A percentile compares a stretch with the other conserved stretches of the same genome.
phyloP scores from a whole-genome alignment of 805 yeast species.

The Nakazawaea laoshanensis region DNA sequence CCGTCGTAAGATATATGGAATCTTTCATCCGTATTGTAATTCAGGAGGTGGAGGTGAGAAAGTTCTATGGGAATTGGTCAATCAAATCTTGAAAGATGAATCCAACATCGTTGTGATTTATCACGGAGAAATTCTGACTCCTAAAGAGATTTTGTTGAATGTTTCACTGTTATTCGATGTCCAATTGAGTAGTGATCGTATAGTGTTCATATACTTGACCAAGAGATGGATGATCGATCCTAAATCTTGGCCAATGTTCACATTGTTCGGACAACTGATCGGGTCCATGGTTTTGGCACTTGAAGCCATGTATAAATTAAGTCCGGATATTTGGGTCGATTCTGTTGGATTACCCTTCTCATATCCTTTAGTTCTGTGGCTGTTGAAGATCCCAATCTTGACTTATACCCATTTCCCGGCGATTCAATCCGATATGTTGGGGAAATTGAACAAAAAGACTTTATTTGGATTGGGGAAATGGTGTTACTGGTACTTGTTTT shows the following conservation, averaged over 20 bases:
- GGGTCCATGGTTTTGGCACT: constrained; percentile 65
- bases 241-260: constrained; percentile 65
- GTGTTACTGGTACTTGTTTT: constrained; percentile 65
- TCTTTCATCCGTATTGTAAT: constrained; percentile 91
- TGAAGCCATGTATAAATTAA: constrained; percentile 59
- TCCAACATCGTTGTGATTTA: constrained; percentile 60
- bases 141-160: constrained; percentile 38
- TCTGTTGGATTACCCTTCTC: constrained; percentile 92
- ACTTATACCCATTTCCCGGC: constrained; percentile 95
- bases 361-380: constrained; percentile 53
- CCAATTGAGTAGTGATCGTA: constrained; percentile 34
- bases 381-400: constrained; percentile 64
- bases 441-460: constrained; percentile 34
- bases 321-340: constrained; percentile 90
- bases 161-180: constrained; percentile 52
- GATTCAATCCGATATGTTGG: constrained; percentile 81
- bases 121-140: constrained; percentile 56
- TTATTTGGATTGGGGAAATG: constrained; percentile 30
- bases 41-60: constrained; percentile 99
- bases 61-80: constrained; percentile 91
- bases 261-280: constrained; percentile 79
- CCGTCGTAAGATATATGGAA: constrained; percentile 57
- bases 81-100: constrained; percentile 47
- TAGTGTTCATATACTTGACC: constrained; percentile 54
- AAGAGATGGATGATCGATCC: constrained; percentile 59